Conservation (phyloP, 2,329 filamentous ascomycete species). For the Cytospora piceae region DNA sequence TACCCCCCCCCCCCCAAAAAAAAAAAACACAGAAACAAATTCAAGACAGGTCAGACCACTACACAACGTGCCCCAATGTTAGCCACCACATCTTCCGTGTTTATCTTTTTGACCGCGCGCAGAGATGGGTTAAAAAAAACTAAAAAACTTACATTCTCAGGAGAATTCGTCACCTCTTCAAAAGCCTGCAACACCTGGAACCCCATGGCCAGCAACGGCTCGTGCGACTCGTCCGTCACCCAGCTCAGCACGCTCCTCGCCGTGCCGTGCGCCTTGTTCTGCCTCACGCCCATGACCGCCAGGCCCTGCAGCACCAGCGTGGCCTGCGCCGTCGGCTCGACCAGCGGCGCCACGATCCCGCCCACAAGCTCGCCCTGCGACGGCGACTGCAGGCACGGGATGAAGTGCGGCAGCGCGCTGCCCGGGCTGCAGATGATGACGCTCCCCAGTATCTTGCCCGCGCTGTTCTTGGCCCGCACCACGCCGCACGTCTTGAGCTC, state of each 20-base stretch:
- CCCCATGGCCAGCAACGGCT: slow-evolving; percentile 77
- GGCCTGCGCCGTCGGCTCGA: slow-evolving; percentile 68
- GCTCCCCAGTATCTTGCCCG: slow-evolving; percentile 73
- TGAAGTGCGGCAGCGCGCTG: slow-evolving; percentile 68
- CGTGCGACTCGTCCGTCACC: slow-evolving; percentile 74
- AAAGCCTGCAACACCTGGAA: slow-evolving; percentile 79
- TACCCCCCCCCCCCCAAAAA: not conserved
- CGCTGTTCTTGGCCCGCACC: slow-evolving; percentile 75
- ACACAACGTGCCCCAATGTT: not conserved
- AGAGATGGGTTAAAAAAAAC: not conserved
- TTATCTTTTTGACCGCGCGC: not conserved
- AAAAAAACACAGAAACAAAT: not conserved
- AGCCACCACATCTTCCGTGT: not conserved
- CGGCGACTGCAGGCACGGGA: slow-evolving; percentile 67
- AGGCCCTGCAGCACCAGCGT: slow-evolving; percentile 75
- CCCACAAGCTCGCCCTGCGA: slow-evolving; percentile 56
- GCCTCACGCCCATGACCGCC: slow-evolving; percentile 77
- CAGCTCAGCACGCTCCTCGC: slow-evolving; percentile 76
- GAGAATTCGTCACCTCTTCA: slow-evolving; percentile 75
- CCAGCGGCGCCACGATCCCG: slow-evolving; percentile 79
- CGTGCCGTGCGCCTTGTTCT: slow-evolving; percentile 79
- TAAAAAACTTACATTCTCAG: slow-evolving; percentile 50
- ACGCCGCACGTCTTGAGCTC: slow-evolving; percentile 77
- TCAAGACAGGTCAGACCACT: slow-evolving; percentile 30
- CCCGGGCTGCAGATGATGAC: slow-evolving; percentile 77